Conservation (phyloP, 108 stramenopile species). For the Licmophora abbreviata region DNA sequence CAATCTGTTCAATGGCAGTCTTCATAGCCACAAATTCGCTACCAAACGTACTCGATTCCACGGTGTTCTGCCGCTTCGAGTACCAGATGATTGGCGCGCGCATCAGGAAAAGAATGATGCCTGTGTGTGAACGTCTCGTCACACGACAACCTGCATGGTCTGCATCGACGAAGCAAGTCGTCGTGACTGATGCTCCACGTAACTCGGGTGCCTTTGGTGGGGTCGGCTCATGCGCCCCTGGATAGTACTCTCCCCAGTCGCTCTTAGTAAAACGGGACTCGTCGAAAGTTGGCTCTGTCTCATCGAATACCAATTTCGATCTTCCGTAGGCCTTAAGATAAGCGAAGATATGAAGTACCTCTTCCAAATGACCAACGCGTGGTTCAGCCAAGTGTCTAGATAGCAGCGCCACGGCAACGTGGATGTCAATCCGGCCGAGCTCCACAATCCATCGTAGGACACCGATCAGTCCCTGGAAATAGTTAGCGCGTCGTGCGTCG, state of each 20-base stretch:
- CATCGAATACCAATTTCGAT: slow-evolving; percentile 25
- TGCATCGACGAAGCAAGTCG: slow-evolving; percentile 9
- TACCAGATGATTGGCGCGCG: slow-evolving; percentile 14
- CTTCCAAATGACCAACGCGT: slow-evolving; percentile 25
- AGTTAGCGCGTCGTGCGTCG: slow-evolving; percentile 5
- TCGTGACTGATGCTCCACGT: slow-evolving; percentile 4
- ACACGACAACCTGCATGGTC: slow-evolving; percentile 22
- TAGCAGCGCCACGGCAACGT: too few species aligned
- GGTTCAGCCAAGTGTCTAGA: too few species aligned
- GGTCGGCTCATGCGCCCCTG: slow-evolving; percentile 5
- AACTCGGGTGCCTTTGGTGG: slow-evolving; percentile 13
- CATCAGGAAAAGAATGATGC: slow-evolving; percentile 15
- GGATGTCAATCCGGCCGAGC: slow-evolving; percentile 33
- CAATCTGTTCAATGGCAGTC: slow-evolving; percentile 16
- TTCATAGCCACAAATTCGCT: slow-evolving; percentile 13
- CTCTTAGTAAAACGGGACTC: slow-evolving; percentile 1
- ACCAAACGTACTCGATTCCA: slow-evolving; percentile 16
- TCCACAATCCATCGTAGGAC: slow-evolving; percentile 27
- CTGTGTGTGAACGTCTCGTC: slow-evolving; percentile 14
- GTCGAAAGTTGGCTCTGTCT: slow-evolving; percentile 2
- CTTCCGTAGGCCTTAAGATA: slow-evolving; percentile 16
- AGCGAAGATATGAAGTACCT: slow-evolving; percentile 22
- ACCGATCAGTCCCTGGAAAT: slow-evolving; percentile 25
- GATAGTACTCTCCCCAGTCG: slow-evolving; percentile 15
- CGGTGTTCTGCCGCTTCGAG: slow-evolving; percentile 14